Evolutionary conservation across 2,329 filamentous ascomycete species (phyloP).

Genomic region (Microthyrium microscopicum): DNA sequence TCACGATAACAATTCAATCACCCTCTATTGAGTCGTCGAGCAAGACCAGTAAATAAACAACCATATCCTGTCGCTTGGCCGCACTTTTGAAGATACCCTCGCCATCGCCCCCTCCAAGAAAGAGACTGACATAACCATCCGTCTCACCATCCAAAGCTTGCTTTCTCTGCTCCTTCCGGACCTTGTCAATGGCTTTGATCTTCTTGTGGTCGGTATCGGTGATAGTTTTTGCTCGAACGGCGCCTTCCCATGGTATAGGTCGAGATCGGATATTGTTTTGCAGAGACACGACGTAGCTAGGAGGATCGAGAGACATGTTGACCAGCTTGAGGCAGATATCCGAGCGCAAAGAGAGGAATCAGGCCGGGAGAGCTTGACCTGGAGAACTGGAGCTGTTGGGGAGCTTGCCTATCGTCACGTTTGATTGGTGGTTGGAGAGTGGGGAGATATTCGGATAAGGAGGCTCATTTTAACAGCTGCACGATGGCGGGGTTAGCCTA

Average conservation of each 20-base stretch:
- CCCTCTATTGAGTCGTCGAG: constrained; percentile 75
- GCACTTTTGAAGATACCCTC: constrained; percentile 73
- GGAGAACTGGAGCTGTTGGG: too few relatives aligned
- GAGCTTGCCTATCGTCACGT: not conserved
- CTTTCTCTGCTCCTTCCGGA: constrained; percentile 77
- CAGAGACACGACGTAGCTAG: constrained; percentile 71
- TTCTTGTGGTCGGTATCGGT: constrained; percentile 86
- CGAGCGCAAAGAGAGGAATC: constrained; percentile 1
- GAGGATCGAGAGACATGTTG: constrained; percentile 77
- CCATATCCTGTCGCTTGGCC: constrained; percentile 70
- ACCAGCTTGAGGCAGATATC: constrained; percentile 6
- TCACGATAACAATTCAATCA: constrained; percentile 22
- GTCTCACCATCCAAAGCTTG: constrained; percentile 68
- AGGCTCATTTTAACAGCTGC: not conserved
- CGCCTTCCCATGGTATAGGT: constrained; percentile 95
- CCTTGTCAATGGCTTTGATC: constrained; percentile 94
- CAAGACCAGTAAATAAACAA: constrained; percentile 88
- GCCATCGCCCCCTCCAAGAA: constrained; percentile 48
- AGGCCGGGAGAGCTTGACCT: not conserved
- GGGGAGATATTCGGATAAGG: too few relatives aligned
- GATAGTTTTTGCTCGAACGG: constrained; percentile 81
- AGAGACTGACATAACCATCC: constrained; percentile 61
- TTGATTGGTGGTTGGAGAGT: not conserved
- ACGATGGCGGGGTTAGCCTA: not conserved
- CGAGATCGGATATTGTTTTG: constrained; percentile 95